phyloP scores from a whole-genome alignment of 2,329 filamentous ascomycete species.

The Claviceps fusiformis region DNA sequence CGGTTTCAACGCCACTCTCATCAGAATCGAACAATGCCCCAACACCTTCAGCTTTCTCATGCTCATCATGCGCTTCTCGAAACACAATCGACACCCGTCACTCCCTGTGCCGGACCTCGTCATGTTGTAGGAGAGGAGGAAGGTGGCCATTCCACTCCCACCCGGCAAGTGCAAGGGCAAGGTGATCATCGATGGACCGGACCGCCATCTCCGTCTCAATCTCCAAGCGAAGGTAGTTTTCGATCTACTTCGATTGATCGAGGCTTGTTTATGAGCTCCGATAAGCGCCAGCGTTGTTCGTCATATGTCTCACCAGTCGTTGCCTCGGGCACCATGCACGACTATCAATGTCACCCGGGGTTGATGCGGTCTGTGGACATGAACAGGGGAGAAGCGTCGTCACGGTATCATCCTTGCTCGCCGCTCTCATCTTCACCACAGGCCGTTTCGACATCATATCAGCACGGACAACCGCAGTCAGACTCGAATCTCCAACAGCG shows the following conservation, averaged over 20 bases:
- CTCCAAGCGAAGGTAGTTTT: conserved; percentile 32
- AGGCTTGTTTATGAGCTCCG: conserved; percentile 41
- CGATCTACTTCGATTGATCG: conserved; percentile 53
- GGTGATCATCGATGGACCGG: conserved; percentile 22
- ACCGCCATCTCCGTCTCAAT: conserved; percentile 20
- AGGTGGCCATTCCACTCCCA: conserved; percentile 11
- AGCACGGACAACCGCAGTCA: conserved; percentile 29
- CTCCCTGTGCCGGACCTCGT: conserved; percentile 22
- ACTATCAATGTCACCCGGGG: conserved; percentile 28
- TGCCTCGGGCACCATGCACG: conserved; percentile 45
- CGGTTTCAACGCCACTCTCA: conserved; percentile 29
- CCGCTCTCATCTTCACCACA: conserved; percentile 25
- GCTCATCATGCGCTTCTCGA: conserved; percentile 11
- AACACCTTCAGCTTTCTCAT: conserved; percentile 27
- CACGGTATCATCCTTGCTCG: conserved; percentile 20
- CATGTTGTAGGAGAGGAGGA: neutral
- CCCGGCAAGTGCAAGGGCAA: conserved; percentile 19
- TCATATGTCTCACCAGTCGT: conserved; percentile 39
- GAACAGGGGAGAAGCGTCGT: conserved; percentile 15
- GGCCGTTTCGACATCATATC: conserved; percentile 22
- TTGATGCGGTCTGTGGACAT: conserved; percentile 32
- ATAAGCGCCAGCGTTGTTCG: conserved; percentile 51
- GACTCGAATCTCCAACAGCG: conserved; percentile 29
- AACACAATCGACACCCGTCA: conserved; percentile 19
- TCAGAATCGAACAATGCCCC: conserved; percentile 28